These are phyloP conservation scores for Aspergillus sclerotiicarbonarius DNA, from an alignment of 495 filamentous ascomycete genomes.

Conservation along the genomic window DNA sequence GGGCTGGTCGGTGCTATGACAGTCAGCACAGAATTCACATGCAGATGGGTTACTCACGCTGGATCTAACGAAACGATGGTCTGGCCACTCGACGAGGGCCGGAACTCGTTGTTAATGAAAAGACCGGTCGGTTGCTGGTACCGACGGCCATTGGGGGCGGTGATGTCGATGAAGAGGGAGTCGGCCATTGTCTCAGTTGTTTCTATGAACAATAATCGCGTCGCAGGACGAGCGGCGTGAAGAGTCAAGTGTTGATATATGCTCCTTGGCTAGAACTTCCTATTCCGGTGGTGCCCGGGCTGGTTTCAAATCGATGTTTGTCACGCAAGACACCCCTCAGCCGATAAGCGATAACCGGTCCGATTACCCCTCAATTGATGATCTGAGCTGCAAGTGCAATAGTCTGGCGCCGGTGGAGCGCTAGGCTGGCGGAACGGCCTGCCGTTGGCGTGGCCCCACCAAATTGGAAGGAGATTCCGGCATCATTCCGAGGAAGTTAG, in stretches of 20 bases:
- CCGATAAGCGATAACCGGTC: not conserved
- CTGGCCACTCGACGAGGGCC: slow-evolving; percentile 66
- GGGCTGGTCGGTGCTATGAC: slow-evolving; percentile 70
- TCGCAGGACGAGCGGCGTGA: not conserved
- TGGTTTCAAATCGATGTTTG: not conserved
- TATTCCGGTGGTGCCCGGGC: not conserved
- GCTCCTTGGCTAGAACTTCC: not conserved
- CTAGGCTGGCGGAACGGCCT: not conserved
- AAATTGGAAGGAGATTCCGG: slow-evolving; percentile 10
- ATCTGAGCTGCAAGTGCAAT: not conserved
- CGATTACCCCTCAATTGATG: not conserved
- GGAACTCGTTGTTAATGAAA: slow-evolving; percentile 95
- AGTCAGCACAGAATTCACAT: not conserved
- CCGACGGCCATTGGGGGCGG: slow-evolving; percentile 82
- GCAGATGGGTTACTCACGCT: slow-evolving; percentile 38
- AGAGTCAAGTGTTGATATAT: not conserved
- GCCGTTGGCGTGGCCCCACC: not conserved
- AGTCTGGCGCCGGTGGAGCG: not conserved
- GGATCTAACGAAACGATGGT: slow-evolving; percentile 80
- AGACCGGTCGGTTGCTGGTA: slow-evolving; percentile 78
- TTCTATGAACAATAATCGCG: not conserved
- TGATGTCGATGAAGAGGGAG: slow-evolving; percentile 58
- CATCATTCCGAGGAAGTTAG: not conserved
- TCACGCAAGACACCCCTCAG: not conserved
- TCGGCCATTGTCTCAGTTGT: slow-evolving; percentile 5